phyloP scores from a whole-genome alignment of 768 basidiomycete species.

The Lactarius evosmus region DNA sequence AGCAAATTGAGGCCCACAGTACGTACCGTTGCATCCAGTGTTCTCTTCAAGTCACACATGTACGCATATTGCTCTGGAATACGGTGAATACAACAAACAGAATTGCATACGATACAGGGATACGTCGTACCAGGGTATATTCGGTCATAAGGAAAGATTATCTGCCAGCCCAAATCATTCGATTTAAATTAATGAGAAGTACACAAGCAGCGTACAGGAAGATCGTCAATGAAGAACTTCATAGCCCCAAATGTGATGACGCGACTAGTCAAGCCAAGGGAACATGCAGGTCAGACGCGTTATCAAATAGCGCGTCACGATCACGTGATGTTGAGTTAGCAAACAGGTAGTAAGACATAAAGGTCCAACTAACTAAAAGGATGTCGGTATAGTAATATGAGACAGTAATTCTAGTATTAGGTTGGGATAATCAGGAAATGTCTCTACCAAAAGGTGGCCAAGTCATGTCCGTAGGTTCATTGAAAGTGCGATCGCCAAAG shows the following conservation, averaged over 20 bases:
- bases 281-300: constrained; percentile 1
- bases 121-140: constrained; percentile 84
- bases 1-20: constrained; percentile 3
- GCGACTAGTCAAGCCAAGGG: not conserved
- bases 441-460: constrained; percentile 27
- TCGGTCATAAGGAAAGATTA: constrained; percentile 90
- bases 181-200: constrained; percentile 8
- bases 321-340: constrained; percentile 11
- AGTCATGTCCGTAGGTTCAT: constrained; percentile 27
- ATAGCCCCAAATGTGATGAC: constrained; percentile 26
- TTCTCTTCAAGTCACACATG: constrained; percentile 97
- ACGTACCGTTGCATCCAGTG: constrained; percentile 87
- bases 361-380: constrained; percentile 10
- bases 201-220: constrained; percentile 41
- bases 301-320: constrained; percentile 2
- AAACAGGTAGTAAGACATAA: constrained; percentile 5
- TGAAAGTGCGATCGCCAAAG: constrained; percentile 8
- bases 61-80: constrained; percentile 93
- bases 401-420: not conserved
- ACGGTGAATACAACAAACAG: constrained; percentile 14
- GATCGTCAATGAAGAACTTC: constrained; percentile 39
- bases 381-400: not conserved
- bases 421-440: constrained; percentile 2
- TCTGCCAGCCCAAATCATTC: constrained; percentile 41
- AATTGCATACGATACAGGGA: constrained; percentile 1